Conservation (phyloP, 352 stramenopile genomes). For the Globisporangium paddicum region DNA sequence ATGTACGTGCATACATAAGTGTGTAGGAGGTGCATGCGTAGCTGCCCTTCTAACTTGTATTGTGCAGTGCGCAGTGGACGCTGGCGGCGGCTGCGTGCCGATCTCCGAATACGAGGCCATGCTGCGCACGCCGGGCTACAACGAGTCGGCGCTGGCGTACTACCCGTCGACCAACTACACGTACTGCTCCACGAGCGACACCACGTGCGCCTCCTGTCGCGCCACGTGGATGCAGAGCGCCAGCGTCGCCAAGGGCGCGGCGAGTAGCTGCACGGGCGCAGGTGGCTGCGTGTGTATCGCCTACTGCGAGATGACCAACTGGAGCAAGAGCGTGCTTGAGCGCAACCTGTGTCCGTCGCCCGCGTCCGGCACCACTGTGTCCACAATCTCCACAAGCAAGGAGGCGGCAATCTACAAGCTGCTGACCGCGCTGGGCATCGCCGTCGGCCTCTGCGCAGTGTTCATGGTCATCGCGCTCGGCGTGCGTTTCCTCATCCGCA, state of each 20-base stretch:
- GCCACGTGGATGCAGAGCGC: slow-evolving; percentile 17
- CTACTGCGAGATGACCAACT: slow-evolving; percentile 24
- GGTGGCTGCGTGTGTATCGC: slow-evolving; percentile 39
- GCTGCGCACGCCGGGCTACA: slow-evolving; percentile 18
- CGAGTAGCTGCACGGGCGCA: slow-evolving; percentile 25
- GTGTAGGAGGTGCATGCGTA: too few relatives aligned
- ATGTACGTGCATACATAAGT: slow-evolving; percentile 14
- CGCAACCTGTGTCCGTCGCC: neutral
- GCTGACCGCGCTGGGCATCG: slow-evolving; percentile 6
- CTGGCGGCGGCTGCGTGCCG: slow-evolving; percentile 26
- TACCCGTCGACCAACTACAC: slow-evolving; percentile 25
- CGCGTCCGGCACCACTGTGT: neutral
- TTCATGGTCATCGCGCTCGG: slow-evolving; percentile 2
- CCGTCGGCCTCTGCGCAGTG: slow-evolving; percentile 1
- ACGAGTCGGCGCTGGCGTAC: slow-evolving; percentile 27
- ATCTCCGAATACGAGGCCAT: slow-evolving; percentile 24
- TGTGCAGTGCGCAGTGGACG: slow-evolving; percentile 32
- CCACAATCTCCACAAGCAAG: too few relatives aligned
- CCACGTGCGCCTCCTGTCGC: slow-evolving; percentile 19
- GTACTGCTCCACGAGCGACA: slow-evolving; percentile 32
- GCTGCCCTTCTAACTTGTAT: too few relatives aligned
- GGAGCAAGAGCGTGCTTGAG: slow-evolving; percentile 19
- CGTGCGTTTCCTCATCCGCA: slow-evolving; percentile 1
- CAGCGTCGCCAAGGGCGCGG: slow-evolving; percentile 12
- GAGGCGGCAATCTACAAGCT: neutral